Evolutionary conservation across 2,329 filamentous ascomycete species (phyloP).

Genomic region (Gyromitra esculenta): DNA sequence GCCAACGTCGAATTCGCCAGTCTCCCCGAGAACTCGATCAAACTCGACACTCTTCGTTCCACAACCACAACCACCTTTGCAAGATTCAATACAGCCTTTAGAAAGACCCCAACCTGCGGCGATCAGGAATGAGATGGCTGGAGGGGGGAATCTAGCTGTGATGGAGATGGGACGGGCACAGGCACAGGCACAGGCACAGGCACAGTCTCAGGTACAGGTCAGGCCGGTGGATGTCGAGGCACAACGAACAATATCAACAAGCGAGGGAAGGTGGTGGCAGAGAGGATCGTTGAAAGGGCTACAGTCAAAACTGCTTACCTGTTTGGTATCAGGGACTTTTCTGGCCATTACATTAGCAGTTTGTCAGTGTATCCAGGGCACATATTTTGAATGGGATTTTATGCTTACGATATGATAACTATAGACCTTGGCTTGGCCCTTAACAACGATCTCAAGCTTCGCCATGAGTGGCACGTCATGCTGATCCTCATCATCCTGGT

Average conservation of each 20-base stretch:
- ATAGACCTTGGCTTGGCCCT: conserved; percentile 78
- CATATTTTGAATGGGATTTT: neutral
- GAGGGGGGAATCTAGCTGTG: conserved; percentile 9
- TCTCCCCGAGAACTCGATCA: conserved; percentile 16
- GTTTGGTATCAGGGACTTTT: conserved; percentile 73
- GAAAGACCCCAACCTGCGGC: conserved; percentile 33
- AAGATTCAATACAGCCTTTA: conserved; percentile 12
- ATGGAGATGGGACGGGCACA: conserved; percentile 8
- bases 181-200: neutral
- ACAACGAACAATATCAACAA: conserved; percentile 6
- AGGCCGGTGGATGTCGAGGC: conserved; percentile 22
- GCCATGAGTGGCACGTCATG: conserved; percentile 79
- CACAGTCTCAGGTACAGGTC: neutral
- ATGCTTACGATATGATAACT: conserved; percentile 22
- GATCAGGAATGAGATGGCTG: conserved; percentile 2
- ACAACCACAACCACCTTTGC: conserved; percentile 1
- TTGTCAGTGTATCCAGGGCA: conserved; percentile 67
- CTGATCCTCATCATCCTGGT: conserved; percentile 80
- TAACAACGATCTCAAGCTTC: conserved; percentile 68
- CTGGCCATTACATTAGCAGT: conserved; percentile 69
- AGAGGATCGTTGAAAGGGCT: conserved; percentile 51
- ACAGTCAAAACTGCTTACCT: conserved; percentile 63
- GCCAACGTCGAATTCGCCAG: conserved; percentile 11
- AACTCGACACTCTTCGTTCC: neutral
- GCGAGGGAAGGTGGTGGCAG: conserved; percentile 50